These are phyloP conservation scores for Dianthus caryophyllus DNA, from an alignment of 148 eudicot species.

Conservation along the genomic window DNA sequence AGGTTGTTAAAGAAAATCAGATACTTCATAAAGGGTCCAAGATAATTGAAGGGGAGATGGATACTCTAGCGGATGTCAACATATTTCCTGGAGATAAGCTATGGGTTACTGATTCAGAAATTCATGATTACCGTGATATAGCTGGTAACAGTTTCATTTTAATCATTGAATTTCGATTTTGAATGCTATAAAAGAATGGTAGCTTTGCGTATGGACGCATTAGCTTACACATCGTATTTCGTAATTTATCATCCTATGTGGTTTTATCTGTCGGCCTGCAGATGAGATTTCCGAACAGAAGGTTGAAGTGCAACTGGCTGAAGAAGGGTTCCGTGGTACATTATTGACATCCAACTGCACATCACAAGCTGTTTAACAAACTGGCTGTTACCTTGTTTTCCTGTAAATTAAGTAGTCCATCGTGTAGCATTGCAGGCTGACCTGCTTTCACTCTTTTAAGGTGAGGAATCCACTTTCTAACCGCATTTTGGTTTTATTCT, in stretches of 20 bases:
- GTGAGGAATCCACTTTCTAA: conserved; percentile 20
- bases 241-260: not conserved
- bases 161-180: not conserved
- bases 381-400: conserved; percentile 19
- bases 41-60: conserved; percentile 69
- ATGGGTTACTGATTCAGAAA: conserved; percentile 92
- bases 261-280: conserved; percentile 23
- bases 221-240: not conserved
- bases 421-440: conserved; percentile 8
- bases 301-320: conserved; percentile 58
- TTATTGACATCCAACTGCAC: conserved; percentile 66
- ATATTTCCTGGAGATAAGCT: conserved; percentile 81
- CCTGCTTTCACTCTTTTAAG: conserved; percentile 23
- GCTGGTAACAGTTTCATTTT: conserved; percentile 57
- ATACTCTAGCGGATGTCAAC: conserved; percentile 74
- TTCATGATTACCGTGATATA: conserved; percentile 92
- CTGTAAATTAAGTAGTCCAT: conserved; percentile 11
- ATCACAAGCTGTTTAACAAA: conserved; percentile 49
- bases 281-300: conserved; percentile 86
- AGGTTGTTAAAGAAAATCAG: conserved; percentile 99
- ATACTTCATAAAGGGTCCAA: conserved; percentile 79
- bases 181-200: not conserved
- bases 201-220: not conserved
- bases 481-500: not conserved
- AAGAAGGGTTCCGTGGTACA: conserved; percentile 95